These are phyloP conservation scores for Cladosporium sp. DNA, from an alignment of 2,329 filamentous ascomycete species.

Conservation along the genomic window DNA sequence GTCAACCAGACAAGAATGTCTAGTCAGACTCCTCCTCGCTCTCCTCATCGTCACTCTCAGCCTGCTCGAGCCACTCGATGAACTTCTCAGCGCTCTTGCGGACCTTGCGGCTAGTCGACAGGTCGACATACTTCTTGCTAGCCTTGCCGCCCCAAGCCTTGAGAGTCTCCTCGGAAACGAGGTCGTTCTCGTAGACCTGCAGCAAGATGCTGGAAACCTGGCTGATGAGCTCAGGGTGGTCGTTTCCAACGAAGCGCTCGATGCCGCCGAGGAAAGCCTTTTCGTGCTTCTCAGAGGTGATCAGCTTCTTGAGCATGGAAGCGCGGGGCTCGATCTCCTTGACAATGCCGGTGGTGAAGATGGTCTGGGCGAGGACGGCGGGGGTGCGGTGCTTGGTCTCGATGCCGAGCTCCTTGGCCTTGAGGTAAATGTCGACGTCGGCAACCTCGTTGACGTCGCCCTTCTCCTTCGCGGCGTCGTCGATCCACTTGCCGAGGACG, in stretches of 20 bases:
- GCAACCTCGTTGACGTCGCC: conserved; percentile 74
- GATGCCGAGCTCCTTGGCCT: conserved; percentile 93
- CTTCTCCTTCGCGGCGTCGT: conserved; percentile 65
- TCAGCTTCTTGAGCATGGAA: conserved; percentile 79
- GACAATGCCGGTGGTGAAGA: conserved; percentile 87
- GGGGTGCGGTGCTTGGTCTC: conserved; percentile 92
- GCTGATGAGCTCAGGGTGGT: conserved; percentile 72
- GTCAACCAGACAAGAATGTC: neutral
- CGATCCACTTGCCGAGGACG: conserved; percentile 88
- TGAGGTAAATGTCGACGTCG: conserved; percentile 88
- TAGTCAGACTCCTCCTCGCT: conserved; percentile 19
- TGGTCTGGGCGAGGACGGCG: conserved; percentile 83
- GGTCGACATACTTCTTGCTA: conserved; percentile 96
- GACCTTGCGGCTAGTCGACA: conserved; percentile 86
- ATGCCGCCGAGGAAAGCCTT: conserved; percentile 93
- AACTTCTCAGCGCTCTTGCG: conserved; percentile 92
- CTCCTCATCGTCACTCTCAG: conserved; percentile 65
- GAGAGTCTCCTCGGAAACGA: conserved; percentile 82
- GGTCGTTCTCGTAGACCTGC: conserved; percentile 84
- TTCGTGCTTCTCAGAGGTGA: conserved; percentile 88
- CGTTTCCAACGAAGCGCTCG: conserved; percentile 83
- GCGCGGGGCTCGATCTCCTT: conserved; percentile 82
- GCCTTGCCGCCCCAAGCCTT: conserved; percentile 90
- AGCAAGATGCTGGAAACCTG: conserved; percentile 82
- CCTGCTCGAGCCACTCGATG: conserved; percentile 87